Evolutionary conservation across 1,284 basidiomycete species (phyloP), one percentile per base, ranked within the genome.

Genomic region (Inonotus hispidus): DNA sequence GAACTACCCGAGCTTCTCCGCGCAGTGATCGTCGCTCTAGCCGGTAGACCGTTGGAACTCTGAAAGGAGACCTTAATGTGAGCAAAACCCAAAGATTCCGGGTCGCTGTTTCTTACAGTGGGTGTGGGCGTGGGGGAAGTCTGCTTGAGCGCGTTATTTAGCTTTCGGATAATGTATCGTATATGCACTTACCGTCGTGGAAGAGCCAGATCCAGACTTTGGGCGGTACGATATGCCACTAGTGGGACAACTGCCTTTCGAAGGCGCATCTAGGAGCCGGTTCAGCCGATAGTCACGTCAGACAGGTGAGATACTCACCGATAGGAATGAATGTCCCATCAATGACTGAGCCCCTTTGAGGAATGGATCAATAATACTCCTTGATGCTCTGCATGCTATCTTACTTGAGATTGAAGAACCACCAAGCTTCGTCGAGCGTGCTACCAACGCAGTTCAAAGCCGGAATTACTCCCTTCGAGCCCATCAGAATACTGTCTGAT

Each of bases 321-420:
- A 88, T 87, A 1, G 80, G 76, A 38, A 82, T 72, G 65, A 89
- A 88, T 0, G 68, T 68, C 3, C 88, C 88, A 64, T 88, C 85
- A 47, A 89, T 79, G 50, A 84, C 66, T 11, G 85, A 87, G 23
- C 88, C 88, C 27, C 71, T 69, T 56, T 56, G 29, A 14, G 8
- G 35, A 35, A 4, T 16, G 14, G 2, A 8, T 52, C 14, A 52
- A 27, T 35, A 2, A 52, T 27, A 39, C 39, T 3, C 41, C 43
- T 8, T 19, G 16, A 45, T 25, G 47, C 32, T 4, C 32, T 46
- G 10, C n/a, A 45, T 38, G n/a, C 14, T 38, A 39, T 35, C 43
- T 60, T 35, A 64, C 66, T 79, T 74, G 60, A 90, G 64, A 66
- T 87, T 79, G 75, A 84, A 90, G 70, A 88, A 90, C 77, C 82